Evolutionary conservation across 208 protist genomes (phyloP).

Genomic region (Trypanosoma caninum): DNA sequence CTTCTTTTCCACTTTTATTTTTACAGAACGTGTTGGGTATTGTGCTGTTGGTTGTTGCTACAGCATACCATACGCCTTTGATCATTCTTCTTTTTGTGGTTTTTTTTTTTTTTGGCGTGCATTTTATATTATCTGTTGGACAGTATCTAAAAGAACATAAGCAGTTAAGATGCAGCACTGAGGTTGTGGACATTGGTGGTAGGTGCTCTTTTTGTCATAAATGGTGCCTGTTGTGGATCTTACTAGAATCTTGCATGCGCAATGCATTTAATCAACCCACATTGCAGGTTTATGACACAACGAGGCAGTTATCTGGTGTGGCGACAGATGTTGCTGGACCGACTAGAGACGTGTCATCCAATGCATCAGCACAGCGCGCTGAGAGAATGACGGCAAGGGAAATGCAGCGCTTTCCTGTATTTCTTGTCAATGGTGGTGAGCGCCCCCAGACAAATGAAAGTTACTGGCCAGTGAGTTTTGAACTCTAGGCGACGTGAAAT

Average conservation of each 20-base stretch:
- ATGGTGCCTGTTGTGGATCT: constrained; percentile 26
- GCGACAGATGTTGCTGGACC: background rate
- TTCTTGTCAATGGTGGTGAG: background rate
- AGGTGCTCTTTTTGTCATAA: constrained; percentile 13
- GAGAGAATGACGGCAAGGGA: background rate
- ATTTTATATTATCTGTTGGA: constrained; percentile 30
- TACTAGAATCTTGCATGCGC: constrained; percentile 3
- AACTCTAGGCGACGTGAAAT: constrained; percentile 13
- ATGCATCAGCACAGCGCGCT: background rate
- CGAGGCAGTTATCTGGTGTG: background rate
- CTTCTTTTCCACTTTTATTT: constrained; percentile 50
- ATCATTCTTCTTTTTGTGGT: constrained; percentile 44
- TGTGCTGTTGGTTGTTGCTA: constrained; percentile 44
- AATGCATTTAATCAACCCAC: background rate
- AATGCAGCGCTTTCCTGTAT: background rate
- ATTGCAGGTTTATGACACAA: background rate
- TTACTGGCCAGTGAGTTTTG: constrained; percentile 43
- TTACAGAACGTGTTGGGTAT: constrained; percentile 52
- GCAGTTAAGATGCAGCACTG: constrained; percentile 28
- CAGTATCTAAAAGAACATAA: constrained; percentile 37
- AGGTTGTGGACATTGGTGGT: background rate
- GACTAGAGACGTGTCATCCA: no score
- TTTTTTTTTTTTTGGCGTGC: constrained; percentile 35
- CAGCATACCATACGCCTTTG: constrained; percentile 57
- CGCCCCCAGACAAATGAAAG: background rate